These are phyloP conservation scores for Candida sanyaensis DNA, from an alignment of 1,139 yeast species.

Conservation along the genomic window DNA sequence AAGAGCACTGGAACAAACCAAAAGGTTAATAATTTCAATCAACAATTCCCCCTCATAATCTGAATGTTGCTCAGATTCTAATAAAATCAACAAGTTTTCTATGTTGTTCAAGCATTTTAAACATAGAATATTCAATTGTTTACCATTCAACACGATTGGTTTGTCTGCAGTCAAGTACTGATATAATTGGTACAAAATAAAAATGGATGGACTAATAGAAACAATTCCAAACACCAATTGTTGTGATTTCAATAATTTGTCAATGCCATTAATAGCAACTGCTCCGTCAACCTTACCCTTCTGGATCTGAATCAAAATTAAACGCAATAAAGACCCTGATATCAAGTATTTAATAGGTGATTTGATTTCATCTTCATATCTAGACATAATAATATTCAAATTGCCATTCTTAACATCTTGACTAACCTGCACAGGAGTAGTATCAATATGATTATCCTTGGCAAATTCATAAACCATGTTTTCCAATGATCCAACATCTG, in stretches of 20 bases:
- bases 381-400: constrained; percentile 73
- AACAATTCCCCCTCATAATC: constrained; percentile 53
- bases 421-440: constrained; percentile 25
- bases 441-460: constrained; percentile 36
- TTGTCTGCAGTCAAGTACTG: constrained; percentile 29
- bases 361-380: constrained; percentile 76
- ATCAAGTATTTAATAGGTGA: constrained; percentile 65
- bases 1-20: constrained; percentile 46
- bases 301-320: constrained; percentile 84
- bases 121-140: constrained; percentile 43
- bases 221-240: constrained; percentile 90
- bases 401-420: constrained; percentile 64
- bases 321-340: constrained; percentile 71
- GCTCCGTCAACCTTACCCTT: constrained; percentile 96
- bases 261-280: constrained; percentile 87
- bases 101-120: constrained; percentile 56
- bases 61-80: constrained; percentile 25
- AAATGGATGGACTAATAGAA: constrained; percentile 79
- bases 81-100: constrained; percentile 49
- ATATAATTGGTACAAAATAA: constrained; percentile 52
- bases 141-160: constrained; percentile 42
- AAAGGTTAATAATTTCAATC: constrained; percentile 58
- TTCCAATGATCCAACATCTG: constrained; percentile 80
- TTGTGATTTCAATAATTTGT: constrained; percentile 83
- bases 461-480: constrained; percentile 85